Evolutionary conservation across 352 stramenopile genomes (phyloP).

Genomic region (Pythium aristosporum): DNA sequence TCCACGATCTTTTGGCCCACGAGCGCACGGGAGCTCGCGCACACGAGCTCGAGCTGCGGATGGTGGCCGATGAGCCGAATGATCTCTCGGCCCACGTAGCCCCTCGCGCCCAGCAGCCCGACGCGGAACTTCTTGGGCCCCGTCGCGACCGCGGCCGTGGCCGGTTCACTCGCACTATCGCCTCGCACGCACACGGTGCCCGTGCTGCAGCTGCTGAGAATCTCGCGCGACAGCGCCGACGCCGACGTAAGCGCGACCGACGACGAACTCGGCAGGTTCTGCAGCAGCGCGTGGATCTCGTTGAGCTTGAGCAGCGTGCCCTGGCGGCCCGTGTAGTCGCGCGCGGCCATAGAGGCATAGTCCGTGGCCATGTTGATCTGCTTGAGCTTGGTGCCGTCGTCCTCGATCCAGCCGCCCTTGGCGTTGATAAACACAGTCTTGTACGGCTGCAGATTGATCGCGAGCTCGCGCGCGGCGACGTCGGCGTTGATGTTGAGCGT

Average conservation of each 20-base stretch:
- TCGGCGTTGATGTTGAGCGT: slow-evolving; percentile 91
- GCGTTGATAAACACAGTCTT: slow-evolving; percentile 90
- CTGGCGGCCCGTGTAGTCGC: slow-evolving; percentile 87
- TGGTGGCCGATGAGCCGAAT: slow-evolving; percentile 81
- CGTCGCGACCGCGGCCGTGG: slow-evolving; percentile 22
- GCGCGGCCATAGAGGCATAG: slow-evolving; percentile 71
- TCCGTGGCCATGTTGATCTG: slow-evolving; percentile 81
- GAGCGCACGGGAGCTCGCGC: slow-evolving; percentile 79
- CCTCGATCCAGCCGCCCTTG: slow-evolving; percentile 88
- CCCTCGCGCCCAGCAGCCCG: slow-evolving; percentile 81
- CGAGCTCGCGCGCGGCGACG: slow-evolving; percentile 77
- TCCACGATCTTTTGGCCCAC: slow-evolving; percentile 78
- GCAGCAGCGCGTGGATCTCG: slow-evolving; percentile 85
- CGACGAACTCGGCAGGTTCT: slow-evolving; percentile 70
- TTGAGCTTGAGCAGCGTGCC: slow-evolving; percentile 91
- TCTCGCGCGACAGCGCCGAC: slow-evolving; percentile 74
- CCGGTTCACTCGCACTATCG: slow-evolving; percentile 16
- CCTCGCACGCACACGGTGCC: slow-evolving; percentile 84
- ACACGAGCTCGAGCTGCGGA: slow-evolving; percentile 78
- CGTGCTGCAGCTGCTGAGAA: slow-evolving; percentile 83
- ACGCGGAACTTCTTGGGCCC: slow-evolving; percentile 64
- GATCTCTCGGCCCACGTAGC: slow-evolving; percentile 86
- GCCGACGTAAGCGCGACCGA: slow-evolving; percentile 88
- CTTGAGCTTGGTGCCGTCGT: slow-evolving; percentile 82
- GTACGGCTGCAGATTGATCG: slow-evolving; percentile 76